A percentile compares a stretch with the other conserved stretches of the same genome.
phyloP scores from a whole-genome alignment of 306 rosid species.

The Lablab purpureus region DNA sequence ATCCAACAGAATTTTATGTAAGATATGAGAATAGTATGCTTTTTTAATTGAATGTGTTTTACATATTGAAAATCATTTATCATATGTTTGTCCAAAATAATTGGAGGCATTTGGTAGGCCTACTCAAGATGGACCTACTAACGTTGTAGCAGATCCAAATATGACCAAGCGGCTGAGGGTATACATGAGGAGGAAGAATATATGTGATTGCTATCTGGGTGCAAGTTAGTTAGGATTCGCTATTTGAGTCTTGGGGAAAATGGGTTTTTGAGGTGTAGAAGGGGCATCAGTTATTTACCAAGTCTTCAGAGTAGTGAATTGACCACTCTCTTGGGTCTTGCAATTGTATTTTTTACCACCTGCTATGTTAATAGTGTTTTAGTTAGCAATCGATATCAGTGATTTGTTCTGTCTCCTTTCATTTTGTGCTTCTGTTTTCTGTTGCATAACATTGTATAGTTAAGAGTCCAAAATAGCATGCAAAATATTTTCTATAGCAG shows the following conservation, averaged over 20 bases:
- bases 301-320: not conserved
- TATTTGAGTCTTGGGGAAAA: not conserved
- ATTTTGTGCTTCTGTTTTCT: not conserved
- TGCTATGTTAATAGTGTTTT: not conserved
- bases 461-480: not conserved
- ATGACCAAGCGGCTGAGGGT: not conserved
- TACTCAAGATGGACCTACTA: not conserved
- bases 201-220: not conserved
- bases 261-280: not conserved
- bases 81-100: not conserved
- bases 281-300: not conserved
- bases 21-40: slow-evolving; percentile 5
- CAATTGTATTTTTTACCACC: not conserved
- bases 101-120: not conserved
- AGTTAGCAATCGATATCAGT: not conserved
- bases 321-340: not conserved
- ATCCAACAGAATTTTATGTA: slow-evolving; percentile 1
- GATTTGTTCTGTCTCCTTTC: not conserved
- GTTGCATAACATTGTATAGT: not conserved
- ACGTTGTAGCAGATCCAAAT: not conserved
- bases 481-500: not conserved
- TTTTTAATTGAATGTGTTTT: slow-evolving; percentile 6
- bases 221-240: not conserved
- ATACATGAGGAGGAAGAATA: not conserved
- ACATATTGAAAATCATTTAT: slow-evolving; percentile 5